Evolutionary conservation across 1,139 yeast species (phyloP).

Genomic region (Diutina scorzettiae): DNA sequence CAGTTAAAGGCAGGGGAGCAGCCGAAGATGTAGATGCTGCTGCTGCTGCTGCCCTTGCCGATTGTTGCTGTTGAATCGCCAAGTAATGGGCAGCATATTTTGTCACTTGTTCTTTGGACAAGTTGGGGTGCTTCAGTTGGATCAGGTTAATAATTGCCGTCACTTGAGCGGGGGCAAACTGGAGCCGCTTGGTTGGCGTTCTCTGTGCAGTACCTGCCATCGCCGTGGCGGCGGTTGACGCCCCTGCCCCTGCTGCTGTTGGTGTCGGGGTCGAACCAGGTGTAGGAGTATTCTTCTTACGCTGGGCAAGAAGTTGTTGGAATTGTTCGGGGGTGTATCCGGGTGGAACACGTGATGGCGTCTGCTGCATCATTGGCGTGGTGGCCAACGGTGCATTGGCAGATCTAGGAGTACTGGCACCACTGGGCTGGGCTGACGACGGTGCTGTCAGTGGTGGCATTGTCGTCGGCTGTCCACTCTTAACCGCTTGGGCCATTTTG

Average conservation of each 20-base stretch:
- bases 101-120: slow-evolving; percentile 61
- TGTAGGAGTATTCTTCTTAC: slow-evolving; percentile 2
- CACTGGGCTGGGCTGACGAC: background rate
- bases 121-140: slow-evolving; percentile 55
- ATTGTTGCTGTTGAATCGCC: slow-evolving; percentile 44
- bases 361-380: background rate
- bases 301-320: slow-evolving; percentile 1
- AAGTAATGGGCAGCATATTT: slow-evolving; percentile 61
- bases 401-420: slow-evolving; percentile 6
- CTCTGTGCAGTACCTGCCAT: background rate
- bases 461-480: slow-evolving; percentile 12
- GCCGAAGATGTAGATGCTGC: background rate
- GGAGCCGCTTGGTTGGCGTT: slow-evolving; percentile 16
- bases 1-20: background rate
- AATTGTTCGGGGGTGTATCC: slow-evolving; percentile 4
- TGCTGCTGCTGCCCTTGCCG: slow-evolving; percentile 12
- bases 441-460: background rate
- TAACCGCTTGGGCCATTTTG: slow-evolving; percentile 30
- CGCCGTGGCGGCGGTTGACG: background rate
- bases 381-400: slow-evolving; percentile 7
- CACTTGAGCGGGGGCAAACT: slow-evolving; percentile 51
- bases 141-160: slow-evolving; percentile 60
- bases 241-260: slow-evolving; percentile 6
- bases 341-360: slow-evolving; percentile 4
- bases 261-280: slow-evolving; percentile 1